These are phyloP conservation scores for Funneliformis caledonium DNA, from an alignment of 371 early-diverging fungal genomes.

Conservation along the genomic window DNA sequence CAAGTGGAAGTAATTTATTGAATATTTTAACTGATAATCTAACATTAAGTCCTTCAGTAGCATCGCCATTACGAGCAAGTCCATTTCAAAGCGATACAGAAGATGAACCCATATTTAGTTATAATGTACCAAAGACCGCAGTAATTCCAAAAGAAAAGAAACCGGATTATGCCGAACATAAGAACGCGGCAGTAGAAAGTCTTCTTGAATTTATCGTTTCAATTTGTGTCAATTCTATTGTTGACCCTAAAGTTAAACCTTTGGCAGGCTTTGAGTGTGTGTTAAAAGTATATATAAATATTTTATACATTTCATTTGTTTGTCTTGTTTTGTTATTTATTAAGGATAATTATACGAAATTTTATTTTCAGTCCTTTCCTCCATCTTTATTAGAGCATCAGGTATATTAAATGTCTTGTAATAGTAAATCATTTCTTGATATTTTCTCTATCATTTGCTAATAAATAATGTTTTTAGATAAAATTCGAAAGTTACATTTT, in stretches of 20 bases:
- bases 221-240: constrained; percentile 61
- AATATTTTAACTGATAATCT: constrained; percentile 14
- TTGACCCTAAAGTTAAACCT: constrained; percentile 54
- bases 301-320: not conserved
- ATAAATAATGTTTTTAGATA: constrained; percentile 43
- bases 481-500: constrained; percentile 64
- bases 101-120: not conserved
- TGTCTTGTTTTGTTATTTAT: not conserved
- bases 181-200: constrained; percentile 49
- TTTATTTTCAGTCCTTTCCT: constrained; percentile 23
- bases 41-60: not conserved
- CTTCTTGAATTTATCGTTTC: constrained; percentile 60
- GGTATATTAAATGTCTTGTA: not conserved
- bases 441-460: not conserved
- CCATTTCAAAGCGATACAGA: constrained; percentile 24
- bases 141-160: constrained; percentile 17
- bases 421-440: not conserved
- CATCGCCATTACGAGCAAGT: constrained; percentile 22
- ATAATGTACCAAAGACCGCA: not conserved
- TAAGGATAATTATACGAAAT: not conserved
- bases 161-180: constrained; percentile 6
- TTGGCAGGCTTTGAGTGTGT: constrained; percentile 54
- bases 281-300: constrained; percentile 50
- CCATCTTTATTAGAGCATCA: constrained; percentile 36
- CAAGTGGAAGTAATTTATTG: constrained; percentile 36